Conservation (phyloP, 73 alveolate species). For the Durusdinium trenchii region DNA sequence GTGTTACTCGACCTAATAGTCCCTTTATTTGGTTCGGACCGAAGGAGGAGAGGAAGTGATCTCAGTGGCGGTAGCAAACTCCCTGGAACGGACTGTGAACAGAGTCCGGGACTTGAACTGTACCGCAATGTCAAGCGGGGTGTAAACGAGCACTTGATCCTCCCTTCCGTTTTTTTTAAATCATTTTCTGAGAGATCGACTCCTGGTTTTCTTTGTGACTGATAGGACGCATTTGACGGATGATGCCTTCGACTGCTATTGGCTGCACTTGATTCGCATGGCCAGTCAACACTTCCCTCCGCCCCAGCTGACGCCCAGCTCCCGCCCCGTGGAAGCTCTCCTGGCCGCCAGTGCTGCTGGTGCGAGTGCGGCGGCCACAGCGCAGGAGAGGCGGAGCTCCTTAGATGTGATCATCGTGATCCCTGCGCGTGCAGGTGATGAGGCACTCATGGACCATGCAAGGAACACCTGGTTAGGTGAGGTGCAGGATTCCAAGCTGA, state of each 20-base stretch:
- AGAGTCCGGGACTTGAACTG: no score
- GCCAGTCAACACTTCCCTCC: constrained; percentile 58
- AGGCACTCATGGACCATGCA: constrained; percentile 60
- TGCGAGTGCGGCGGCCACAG: background rate
- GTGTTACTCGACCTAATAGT: no score
- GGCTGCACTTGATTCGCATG: constrained; percentile 65
- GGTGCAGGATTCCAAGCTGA: background rate
- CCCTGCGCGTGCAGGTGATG: constrained; percentile 71
- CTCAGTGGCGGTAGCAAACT: no score
- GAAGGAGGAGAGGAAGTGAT: no score
- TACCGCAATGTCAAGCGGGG: no score
- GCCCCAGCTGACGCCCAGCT: constrained; percentile 16
- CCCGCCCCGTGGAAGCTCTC: constrained; percentile 38
- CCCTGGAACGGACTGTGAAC: no score
- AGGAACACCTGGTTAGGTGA: constrained; percentile 26
- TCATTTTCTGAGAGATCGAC: no score
- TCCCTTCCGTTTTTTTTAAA: no score
- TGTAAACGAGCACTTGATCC: no score
- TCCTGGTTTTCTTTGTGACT: no score
- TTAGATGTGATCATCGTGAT: constrained; percentile 68
- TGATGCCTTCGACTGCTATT: constrained; percentile 79
- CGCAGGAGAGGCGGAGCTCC: background rate
- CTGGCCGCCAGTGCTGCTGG: background rate
- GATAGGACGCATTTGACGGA: background rate
- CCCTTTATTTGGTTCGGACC: no score